These are phyloP conservation scores for Mesembryanthemum crystallinum DNA, from an alignment of 148 eudicot species.

Conservation along the genomic window DNA sequence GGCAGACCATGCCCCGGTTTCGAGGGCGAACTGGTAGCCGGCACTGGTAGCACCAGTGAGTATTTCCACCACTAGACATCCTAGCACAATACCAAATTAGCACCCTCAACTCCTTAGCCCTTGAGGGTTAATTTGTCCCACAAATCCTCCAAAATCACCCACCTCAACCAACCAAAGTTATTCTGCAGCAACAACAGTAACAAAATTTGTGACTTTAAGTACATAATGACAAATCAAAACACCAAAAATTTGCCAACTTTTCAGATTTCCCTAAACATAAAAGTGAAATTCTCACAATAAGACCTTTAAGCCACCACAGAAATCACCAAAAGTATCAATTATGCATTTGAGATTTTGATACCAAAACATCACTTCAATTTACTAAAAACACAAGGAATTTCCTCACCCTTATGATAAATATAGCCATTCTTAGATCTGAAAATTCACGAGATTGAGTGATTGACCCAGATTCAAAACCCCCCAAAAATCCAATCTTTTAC, in stretches of 20 bases:
- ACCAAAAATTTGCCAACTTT: neutral
- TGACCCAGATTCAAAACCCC: neutral
- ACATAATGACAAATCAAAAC: neutral
- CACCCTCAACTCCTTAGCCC: neutral
- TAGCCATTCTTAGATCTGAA: constrained; percentile 22
- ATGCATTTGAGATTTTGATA: constrained; percentile 5
- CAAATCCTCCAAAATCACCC: constrained; percentile 1
- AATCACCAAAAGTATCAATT: neutral
- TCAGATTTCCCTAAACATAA: neutral
- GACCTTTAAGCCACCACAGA: neutral
- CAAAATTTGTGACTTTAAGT: neutral
- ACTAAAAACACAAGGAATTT: neutral
- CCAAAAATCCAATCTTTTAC: neutral
- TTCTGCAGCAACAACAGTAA: constrained; percentile 4
- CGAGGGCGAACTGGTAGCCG: constrained; percentile 50
- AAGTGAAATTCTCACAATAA: neutral
- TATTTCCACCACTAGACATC: constrained; percentile 67
- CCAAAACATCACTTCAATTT: neutral
- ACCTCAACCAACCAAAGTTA: constrained; percentile 11
- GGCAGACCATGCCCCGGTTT: constrained; percentile 47
- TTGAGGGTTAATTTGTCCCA: neutral
- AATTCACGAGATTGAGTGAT: constrained; percentile 5
- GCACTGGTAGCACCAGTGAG: constrained; percentile 95
- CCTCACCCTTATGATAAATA: neutral
- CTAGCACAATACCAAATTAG: neutral